Base-by-base conservation (phyloP, 148 eudicot species). In the Simmondsia chinensis region DNA sequence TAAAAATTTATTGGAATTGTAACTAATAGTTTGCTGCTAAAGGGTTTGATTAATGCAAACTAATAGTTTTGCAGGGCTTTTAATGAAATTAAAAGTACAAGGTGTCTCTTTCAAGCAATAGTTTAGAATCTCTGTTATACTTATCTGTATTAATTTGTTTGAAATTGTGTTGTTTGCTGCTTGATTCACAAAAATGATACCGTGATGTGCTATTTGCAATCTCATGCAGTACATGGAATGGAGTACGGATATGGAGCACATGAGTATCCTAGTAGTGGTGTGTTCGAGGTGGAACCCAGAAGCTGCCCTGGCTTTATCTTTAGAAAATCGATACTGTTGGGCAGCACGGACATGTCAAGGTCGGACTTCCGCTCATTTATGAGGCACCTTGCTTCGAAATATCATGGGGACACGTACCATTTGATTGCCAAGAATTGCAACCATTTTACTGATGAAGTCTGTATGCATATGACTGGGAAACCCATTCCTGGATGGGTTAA, bases 401-500 rank as follows among this genome's bases (percentile, higher is more conserved):
- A 80, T 67, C 93, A 80, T 23, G 97, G 95, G 51, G 79, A 89
- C 49, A 61, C 82, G 28, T 89, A 89, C 69, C 83, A 84, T 65
- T 73, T 89, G 70, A 75, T 84, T 73, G 80, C 84, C 40, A 89
- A 89, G 69, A 89, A 89, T 44, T 89, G 97, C 77, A 89, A 89
- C 48, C 97, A 89, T 76, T 89, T 89, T 56, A 73, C 93, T 18
- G 79, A 84, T 60, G 97, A 89, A 48, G 84, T 84, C 37, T 73
- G 80, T 46, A 57, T 37, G 54, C 74, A 55, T 10, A 84, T 89
- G 35, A 78, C 87, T 1, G 95, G 97, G 59, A 80, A 73, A 60
- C 59, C 70, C 54, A 84, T 80, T 48, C 97, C 97, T 64, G 84
- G 91, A 42, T 89, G 97, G 97, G 87, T 89, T 38, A 89, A 89